phyloP scores from a whole-genome alignment of 139 green algal genomes.

The Chlamydomonas sphaeroides region DNA sequence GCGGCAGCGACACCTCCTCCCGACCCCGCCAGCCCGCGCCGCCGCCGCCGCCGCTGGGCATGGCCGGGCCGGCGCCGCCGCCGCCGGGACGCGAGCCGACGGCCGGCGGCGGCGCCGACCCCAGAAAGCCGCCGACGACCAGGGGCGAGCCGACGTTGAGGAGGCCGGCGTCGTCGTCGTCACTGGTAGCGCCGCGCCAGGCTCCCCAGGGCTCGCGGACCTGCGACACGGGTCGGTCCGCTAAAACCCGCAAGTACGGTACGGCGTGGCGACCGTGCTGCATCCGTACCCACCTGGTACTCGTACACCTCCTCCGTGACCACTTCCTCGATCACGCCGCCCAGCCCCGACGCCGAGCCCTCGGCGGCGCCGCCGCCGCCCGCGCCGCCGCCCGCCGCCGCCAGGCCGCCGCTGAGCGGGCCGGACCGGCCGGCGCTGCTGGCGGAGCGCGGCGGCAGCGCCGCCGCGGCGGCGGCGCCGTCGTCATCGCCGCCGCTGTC shows the following conservation, averaged over 20 bases:
- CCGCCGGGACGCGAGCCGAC: background rate
- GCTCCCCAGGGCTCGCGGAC: slow-evolving; percentile 39
- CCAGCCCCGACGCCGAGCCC: background rate
- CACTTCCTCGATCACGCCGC: slow-evolving; percentile 59
- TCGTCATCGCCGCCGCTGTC: background rate
- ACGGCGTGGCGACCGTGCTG: no score
- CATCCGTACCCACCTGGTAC: slow-evolving; percentile 50
- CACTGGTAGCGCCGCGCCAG: slow-evolving; percentile 15
- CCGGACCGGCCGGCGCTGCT: background rate
- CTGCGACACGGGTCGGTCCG: no score
- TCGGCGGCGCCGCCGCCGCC: background rate
- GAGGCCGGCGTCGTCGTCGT: slow-evolving; percentile 2
- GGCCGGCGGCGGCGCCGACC: background rate
- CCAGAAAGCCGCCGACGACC: background rate
- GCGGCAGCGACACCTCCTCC: slow-evolving; percentile 53
- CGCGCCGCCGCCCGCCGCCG: background rate
- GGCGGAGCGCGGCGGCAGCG: background rate
- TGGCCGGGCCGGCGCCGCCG: background rate
- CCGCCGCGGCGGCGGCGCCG: background rate
- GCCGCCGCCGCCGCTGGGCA: background rate
- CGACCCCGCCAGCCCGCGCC: background rate
- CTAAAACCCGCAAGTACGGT: no score
- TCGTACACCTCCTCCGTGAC: slow-evolving; percentile 69
- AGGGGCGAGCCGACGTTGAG: background rate
- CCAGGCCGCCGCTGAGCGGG: background rate